phyloP scores from a whole-genome alignment of 805 yeast genomes.

The Kodamaea neixiangensis region DNA sequence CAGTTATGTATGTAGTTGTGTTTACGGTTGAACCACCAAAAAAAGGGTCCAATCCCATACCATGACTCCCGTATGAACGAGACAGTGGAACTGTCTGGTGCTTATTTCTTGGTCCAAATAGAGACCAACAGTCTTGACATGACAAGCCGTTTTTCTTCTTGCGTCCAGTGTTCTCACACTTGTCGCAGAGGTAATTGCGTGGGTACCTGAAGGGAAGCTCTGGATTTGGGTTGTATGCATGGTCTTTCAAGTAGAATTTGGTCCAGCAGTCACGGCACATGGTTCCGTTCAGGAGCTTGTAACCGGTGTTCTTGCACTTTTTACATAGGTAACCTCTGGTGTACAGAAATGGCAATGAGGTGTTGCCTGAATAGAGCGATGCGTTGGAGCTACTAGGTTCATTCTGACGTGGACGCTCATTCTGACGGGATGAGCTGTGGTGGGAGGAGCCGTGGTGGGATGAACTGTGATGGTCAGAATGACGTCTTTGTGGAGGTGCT shows the following conservation, averaged over 20 bases:
- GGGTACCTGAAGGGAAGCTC: conserved; percentile 71
- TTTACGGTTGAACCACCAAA: conserved; percentile 1
- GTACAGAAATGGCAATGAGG: conserved; percentile 27
- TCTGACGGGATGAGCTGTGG: no score
- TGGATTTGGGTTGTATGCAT: conserved; percentile 49
- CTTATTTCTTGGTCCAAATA: conserved; percentile 51
- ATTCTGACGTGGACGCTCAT: conserved; percentile 6
- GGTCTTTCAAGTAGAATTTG: conserved; percentile 23
- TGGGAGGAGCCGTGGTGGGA: conserved; percentile 6
- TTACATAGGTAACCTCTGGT: conserved; percentile 33
- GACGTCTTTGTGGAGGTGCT: conserved; percentile 9
- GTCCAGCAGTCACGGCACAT: conserved; percentile 35
- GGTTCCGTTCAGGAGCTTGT: conserved; percentile 24
- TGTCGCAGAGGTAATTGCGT: conserved; percentile 55
- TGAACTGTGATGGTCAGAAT: background rate
- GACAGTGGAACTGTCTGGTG: conserved; percentile 8
- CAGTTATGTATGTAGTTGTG: background rate
- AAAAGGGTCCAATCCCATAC: conserved; percentile 7
- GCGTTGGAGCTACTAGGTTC: background rate
- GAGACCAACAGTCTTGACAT: conserved; percentile 71
- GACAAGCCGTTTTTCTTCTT: conserved; percentile 60
- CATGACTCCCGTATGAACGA: conserved; percentile 9
- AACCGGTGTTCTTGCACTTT: conserved; percentile 39
- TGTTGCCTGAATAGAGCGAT: conserved; percentile 18
- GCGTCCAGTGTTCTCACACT: conserved; percentile 75